Base-by-base conservation (phyloP, 345 rosid genomes). In the Anacardium occidentale region DNA sequence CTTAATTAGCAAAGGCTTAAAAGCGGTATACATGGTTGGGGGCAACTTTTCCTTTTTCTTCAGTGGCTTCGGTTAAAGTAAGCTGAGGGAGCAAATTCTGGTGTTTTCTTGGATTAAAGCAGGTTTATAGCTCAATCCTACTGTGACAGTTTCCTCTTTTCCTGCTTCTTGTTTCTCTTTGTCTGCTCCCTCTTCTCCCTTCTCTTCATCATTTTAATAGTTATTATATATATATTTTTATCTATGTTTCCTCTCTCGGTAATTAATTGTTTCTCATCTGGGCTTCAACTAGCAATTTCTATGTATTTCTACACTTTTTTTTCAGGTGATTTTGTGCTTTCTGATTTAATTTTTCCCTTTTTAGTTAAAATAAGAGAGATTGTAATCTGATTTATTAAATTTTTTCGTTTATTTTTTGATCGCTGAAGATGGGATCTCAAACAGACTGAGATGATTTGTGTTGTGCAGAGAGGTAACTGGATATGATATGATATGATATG, bases 41-140 rank as follows among this genome's bases (percentile, higher is more conserved):
- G 64, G 57, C 62, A 64, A 62, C 83, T 77, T 81, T 87, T 76
- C 66, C 73, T 69, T 76, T 76, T 75, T 73, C 57, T 70, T 72
- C 76, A 64, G 66, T 54, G 76, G 79, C 84, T 82, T 85, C 90
- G 60, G 91, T 81, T 87, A 87, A 87, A 86, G 93, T 80, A 66
- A 72, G 76, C 48, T 53, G 14, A 62, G 76, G 63, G 81, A 85
- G 85, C 72, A 79, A 77, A 77, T 82, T 80, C 83, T 78, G 81
- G 87, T 79, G 75, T 79, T 74, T 82, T 82, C 81, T 61, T 72
- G 85, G 78, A 80, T 78, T 78, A 82, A 81, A 81, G 85, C 78
- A 70, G 84, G 80, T 76, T 81, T 80, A 78, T 82, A 82, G 50
- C 76, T 85, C 75, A 44, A 56, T 66, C 77, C 73, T 57, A 32